Base-by-base conservation (phyloP, 31 red algal genomes). In the Endocladia muricata region DNA sequence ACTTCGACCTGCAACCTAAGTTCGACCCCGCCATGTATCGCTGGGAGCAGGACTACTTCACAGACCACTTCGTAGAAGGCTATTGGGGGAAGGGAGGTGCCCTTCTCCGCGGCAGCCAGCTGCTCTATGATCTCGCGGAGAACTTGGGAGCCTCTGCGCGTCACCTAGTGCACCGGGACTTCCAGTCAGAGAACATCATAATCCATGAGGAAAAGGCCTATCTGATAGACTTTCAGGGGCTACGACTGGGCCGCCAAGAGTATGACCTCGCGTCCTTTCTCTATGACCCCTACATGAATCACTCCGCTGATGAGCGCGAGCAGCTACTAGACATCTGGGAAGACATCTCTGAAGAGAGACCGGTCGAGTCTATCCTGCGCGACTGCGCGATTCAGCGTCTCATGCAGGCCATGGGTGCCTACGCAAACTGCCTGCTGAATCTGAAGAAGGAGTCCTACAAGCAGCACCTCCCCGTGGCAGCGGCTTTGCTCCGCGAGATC, bases 41-140 rank as follows among this genome's bases (percentile, higher is more conserved):
- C 32, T 71, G 67, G 67, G 67, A 71, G 39, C 67, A 71, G 35
- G 67, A 71, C 8, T 71, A 71, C 51, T 71, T 71, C 67, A 52
- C 13, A 52, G 67, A 71, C 6, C 15, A 71, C 35, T 48, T 71
- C 8, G 39, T 25, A 7, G 67, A 49, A 71, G 13, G 11, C 36
- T 49, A 71, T 71, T 49, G 15, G 41, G 26, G 67, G 11, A 48
- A 25, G 11, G 67, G 51, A 15, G 26, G 34, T 49, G 9, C 15
- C 13, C 36, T 48, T n/a, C 15, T 71, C 13, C 15, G 39, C 41
- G 39, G 51, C 30, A 8, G 51, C 35, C 67, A 26, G 7, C 15
- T 25, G 19, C 36, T 71, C 9, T n/a, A 40, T 8, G 13, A 40
- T 49, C 8, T 71, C 9, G 15, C 67, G 15, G 39, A 41, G 30